These are phyloP conservation scores for Coniochaeta sp. DNA, from an alignment of 2,329 filamentous ascomycete genomes.

Conservation along the genomic window DNA sequence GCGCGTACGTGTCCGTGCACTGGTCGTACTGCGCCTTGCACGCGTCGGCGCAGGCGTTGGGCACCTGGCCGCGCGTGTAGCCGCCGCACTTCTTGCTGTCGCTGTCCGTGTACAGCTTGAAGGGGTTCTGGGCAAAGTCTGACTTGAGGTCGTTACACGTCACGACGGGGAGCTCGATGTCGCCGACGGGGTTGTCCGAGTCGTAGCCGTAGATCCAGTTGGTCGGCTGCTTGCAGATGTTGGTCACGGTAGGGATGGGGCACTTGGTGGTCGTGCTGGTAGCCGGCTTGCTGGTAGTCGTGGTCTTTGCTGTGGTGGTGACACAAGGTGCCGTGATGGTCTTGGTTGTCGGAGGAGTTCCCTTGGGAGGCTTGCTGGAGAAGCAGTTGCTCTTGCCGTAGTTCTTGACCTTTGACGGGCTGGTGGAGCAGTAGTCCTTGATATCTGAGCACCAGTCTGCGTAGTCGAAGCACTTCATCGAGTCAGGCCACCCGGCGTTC, in stretches of 20 bases:
- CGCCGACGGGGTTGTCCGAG: constrained; percentile 49
- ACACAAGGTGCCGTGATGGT: constrained; percentile 26
- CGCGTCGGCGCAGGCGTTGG: constrained; percentile 40
- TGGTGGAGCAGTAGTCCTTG: constrained; percentile 31
- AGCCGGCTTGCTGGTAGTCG: constrained; percentile 22
- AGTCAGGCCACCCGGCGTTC: constrained; percentile 40
- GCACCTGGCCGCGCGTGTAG: constrained; percentile 29
- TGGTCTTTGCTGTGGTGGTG: constrained; percentile 13
- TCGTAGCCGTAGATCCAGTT: constrained; percentile 58
- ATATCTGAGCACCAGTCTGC: constrained; percentile 40
- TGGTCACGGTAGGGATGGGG: constrained; percentile 38
- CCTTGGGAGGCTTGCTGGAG: constrained; percentile 30
- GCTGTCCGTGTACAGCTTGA: constrained; percentile 43
- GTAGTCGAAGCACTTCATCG: constrained; percentile 42
- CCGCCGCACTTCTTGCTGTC: constrained; percentile 34
- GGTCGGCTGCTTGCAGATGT: constrained; percentile 45
- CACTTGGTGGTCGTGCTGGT: constrained; percentile 22
- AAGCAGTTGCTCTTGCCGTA: constrained; percentile 34
- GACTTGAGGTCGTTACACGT: constrained; percentile 43
- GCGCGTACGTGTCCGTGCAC: constrained; percentile 39
- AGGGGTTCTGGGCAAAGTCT: constrained; percentile 34
- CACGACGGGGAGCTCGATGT: constrained; percentile 42
- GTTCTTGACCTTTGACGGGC: constrained; percentile 14
- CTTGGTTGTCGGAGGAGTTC: constrained; percentile 21
- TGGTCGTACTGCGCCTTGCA: constrained; percentile 44